phyloP scores from a whole-genome alignment of 176 grass and related monocot species.

The Chloris gayana region DNA sequence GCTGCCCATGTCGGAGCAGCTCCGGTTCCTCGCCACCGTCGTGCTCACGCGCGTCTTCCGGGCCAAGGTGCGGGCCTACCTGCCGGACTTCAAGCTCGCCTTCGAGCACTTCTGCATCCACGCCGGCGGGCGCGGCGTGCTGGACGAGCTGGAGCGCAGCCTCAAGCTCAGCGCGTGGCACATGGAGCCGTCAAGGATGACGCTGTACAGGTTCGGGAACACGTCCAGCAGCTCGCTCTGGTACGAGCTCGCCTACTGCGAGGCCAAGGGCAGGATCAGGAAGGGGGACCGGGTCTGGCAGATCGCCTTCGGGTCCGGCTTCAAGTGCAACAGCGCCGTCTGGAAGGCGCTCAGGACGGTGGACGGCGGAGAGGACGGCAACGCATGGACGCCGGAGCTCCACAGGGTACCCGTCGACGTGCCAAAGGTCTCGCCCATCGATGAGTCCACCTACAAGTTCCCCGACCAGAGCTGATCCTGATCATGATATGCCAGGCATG shows the following conservation, averaged over 20 bases:
- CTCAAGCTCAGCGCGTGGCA: constrained; percentile 74
- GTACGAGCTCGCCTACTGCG: constrained; percentile 93
- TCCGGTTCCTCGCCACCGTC: constrained; percentile 74
- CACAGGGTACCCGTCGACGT: constrained; percentile 58
- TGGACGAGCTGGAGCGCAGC: constrained; percentile 87
- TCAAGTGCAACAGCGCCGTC: constrained; percentile 88
- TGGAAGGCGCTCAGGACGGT: constrained; percentile 70
- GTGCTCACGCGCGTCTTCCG: constrained; percentile 72
- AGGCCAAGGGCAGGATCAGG: constrained; percentile 66
- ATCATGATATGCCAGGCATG: no score
- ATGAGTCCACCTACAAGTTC: constrained; percentile 45
- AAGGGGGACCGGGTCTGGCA: constrained; percentile 73
- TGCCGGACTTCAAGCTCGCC: constrained; percentile 83
- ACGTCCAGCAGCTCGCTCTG: constrained; percentile 94
- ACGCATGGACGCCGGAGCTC: constrained; percentile 72
- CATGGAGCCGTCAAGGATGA: constrained; percentile 94
- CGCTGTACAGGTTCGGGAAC: constrained; percentile 91
- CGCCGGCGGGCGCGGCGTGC: constrained; percentile 76
- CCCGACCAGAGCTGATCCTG: constrained; percentile 14
- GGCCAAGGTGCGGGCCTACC: constrained; percentile 57
- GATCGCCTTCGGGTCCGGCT: constrained; percentile 81
- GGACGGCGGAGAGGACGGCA: constrained; percentile 25
- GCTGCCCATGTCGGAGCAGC: constrained; percentile 86
- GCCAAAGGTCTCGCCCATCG: constrained; percentile 63
- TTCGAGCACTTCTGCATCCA: constrained; percentile 99